Conservation (phyloP, 192 early-diverging fungal species). For the Podila verticillata region DNA sequence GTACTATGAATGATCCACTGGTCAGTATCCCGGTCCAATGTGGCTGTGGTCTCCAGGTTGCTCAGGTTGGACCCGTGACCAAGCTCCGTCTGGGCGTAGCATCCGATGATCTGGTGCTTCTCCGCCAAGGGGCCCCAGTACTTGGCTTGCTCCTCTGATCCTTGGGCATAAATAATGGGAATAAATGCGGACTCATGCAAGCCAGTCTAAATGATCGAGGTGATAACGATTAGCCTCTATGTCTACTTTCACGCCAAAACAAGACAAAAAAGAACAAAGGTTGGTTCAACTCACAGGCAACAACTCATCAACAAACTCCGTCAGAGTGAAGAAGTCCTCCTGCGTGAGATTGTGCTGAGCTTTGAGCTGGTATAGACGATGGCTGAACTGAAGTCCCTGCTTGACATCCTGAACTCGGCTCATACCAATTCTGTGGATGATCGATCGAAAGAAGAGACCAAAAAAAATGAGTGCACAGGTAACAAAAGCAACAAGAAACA, state of each 20-base stretch:
- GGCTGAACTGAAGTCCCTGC: slow-evolving; percentile 63
- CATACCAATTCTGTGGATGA: slow-evolving; percentile 16
- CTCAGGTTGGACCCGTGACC: slow-evolving; percentile 73
- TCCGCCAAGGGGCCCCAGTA: slow-evolving; percentile 75
- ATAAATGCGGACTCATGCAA: slow-evolving; percentile 71
- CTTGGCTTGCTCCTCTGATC: slow-evolving; percentile 74
- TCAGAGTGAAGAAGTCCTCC: slow-evolving; percentile 50
- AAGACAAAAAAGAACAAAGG: neutral
- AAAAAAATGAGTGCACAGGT: neutral
- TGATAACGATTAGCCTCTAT: neutral
- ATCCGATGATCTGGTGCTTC: slow-evolving; percentile 81
- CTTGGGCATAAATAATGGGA: slow-evolving; percentile 76
- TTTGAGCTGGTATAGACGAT: slow-evolving; percentile 65
- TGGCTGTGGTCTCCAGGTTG: slow-evolving; percentile 83
- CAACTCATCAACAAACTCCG: slow-evolving; percentile 34
- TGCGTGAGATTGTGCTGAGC: slow-evolving; percentile 64
- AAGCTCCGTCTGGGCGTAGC: slow-evolving; percentile 87
- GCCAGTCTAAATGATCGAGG: neutral
- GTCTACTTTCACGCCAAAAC: neutral
- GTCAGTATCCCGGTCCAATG: slow-evolving; percentile 74
- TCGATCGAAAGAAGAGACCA: neutral
- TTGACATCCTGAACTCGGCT: slow-evolving; percentile 71
- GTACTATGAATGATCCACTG: slow-evolving; percentile 86
- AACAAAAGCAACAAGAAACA: too few species aligned
- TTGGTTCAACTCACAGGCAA: slow-evolving; percentile 30